Evolutionary conservation across 495 filamentous ascomycete species (phyloP), one percentile per base, ranked within the genome.

Genomic region (Penicillium tannophilum): DNA sequence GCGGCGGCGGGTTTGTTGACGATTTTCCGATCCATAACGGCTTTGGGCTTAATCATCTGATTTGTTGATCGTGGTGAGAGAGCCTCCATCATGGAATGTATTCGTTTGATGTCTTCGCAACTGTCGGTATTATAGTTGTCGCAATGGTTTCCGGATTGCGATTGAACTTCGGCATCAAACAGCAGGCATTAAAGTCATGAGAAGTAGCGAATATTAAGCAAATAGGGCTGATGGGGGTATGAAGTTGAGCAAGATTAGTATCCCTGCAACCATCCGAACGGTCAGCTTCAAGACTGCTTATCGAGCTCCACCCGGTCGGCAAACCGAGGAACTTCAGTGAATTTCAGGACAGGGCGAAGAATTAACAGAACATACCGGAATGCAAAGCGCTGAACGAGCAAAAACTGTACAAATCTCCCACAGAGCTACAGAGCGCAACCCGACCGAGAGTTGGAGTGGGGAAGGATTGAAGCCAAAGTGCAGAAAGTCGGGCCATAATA

Each of bases 11-110:
- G 84, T 41, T 80, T 71, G 68, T 88, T 87, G 54, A 79, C 67
- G 58, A 82, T 77, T 60, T 82, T 76, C 39, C 72, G 71, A 52
- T 81, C 72, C 63, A 75, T 74, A 1, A 62, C 61, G 6, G 64
- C 51, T 60, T 77, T 78, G 5, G 78, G 74, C 51, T 77, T 81
- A 11, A 80, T 69, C 65, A 75, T 72, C 44, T 82, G 71, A 56
- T 93, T 92, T 16, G 81, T 84, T 67, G 90, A 86, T 56, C 87
- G 79, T 16, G 88, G 88, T 20, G 88, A 90, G 48, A 92, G 73
- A 16, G 89, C 86, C 68, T 90, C 88, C 82, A 89, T 87, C 59
- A 67, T 76, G 53, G 60, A 53, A 12, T 45, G 26, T 14, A 36
- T 61, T 23, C 16, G 43, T 33, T 3, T 12, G 45, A 20, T 31